Percentiles rank a stretch among this genome's conserved stretches.
Evolutionary conservation across 2,329 filamentous ascomycete genomes (phyloP).

Genomic region (Verruconis gallopava): DNA sequence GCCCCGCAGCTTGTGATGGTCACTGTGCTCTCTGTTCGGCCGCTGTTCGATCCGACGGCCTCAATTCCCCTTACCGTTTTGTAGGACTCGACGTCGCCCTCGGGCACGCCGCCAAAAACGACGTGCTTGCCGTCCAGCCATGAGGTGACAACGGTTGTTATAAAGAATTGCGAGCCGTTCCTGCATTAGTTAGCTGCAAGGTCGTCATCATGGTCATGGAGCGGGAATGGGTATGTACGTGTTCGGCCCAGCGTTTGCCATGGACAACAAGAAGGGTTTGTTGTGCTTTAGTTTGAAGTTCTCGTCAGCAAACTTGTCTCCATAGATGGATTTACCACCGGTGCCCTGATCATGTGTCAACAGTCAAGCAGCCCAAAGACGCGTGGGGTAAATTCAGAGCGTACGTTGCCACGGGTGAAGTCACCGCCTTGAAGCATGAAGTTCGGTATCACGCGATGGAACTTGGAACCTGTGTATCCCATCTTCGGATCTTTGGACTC

Average conservation of each 20-base stretch:
- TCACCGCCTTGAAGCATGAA: slow-evolving; percentile 97
- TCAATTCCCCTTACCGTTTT: slow-evolving; percentile 45
- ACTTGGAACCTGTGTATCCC: slow-evolving; percentile 70
- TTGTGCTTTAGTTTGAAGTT: slow-evolving; percentile 71
- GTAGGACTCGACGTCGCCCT: slow-evolving; percentile 40
- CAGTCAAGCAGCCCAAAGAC: neutral
- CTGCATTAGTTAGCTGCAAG: too few species aligned
- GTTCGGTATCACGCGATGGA: slow-evolving; percentile 85
- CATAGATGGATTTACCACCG: slow-evolving; percentile 88
- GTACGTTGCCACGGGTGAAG: slow-evolving; percentile 83
- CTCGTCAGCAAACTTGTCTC: slow-evolving; percentile 88
- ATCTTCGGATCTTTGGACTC: slow-evolving; percentile 62
- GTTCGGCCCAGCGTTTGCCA: slow-evolving; percentile 93
- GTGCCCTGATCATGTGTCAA: slow-evolving; percentile 48
- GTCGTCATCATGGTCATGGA: too few species aligned
- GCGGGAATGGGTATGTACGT: slow-evolving; percentile 55
- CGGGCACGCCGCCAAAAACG: slow-evolving; percentile 63
- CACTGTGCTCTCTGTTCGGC: slow-evolving; percentile 35
- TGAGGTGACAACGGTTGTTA: slow-evolving; percentile 53
- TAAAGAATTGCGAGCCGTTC: slow-evolving; percentile 63
- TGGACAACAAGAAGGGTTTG: slow-evolving; percentile 69
- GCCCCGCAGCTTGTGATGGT: slow-evolving; percentile 43
- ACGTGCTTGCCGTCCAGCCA: slow-evolving; percentile 73
- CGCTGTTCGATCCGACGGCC: slow-evolving; percentile 41
- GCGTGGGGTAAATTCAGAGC: slow-evolving; percentile 21